These are phyloP conservation scores for Iris macrosiphon DNA, from an alignment of 106 monocot genomes.

Conservation along the genomic window DNA sequence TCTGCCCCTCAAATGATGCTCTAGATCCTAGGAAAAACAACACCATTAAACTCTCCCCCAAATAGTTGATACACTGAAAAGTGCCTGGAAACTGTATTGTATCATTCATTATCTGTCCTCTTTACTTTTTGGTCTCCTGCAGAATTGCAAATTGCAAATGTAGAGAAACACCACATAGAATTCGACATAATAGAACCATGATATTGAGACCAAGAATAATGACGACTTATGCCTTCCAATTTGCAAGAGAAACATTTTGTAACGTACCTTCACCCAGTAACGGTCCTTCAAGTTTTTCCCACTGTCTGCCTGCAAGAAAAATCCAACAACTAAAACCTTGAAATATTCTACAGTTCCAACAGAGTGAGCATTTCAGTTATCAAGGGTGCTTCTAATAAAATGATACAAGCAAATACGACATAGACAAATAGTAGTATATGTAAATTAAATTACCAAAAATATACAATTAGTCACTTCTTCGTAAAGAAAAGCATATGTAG, in stretches of 20 bases:
- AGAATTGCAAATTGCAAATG: no score
- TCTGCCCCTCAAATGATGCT: no score
- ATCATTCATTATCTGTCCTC: no score
- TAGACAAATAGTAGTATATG: not conserved
- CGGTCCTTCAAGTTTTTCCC: constrained; percentile 58
- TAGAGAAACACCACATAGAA: no score
- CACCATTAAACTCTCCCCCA: no score
- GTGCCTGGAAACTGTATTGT: no score
- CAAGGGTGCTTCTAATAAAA: not conserved
- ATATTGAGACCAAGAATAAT: not conserved
- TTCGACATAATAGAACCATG: no score
- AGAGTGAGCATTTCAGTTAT: not conserved
- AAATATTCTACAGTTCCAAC: not conserved
- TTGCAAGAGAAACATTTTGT: not conserved
- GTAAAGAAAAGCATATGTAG: no score
- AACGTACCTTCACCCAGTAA: constrained; percentile 90
- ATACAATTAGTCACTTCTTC: no score
- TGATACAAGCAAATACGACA: not conserved
- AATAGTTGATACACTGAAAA: no score
- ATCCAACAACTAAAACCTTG: not conserved
- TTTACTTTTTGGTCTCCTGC: no score
- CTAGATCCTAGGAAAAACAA: no score
- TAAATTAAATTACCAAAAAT: not conserved
- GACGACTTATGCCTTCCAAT: not conserved
- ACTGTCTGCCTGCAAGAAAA: constrained; percentile 67